Percentiles rank a stretch among this genome's conserved stretches.
Evolutionary conservation across 202 grass and related monocot species (phyloP).

Genomic region (Digitaria exilis): DNA sequence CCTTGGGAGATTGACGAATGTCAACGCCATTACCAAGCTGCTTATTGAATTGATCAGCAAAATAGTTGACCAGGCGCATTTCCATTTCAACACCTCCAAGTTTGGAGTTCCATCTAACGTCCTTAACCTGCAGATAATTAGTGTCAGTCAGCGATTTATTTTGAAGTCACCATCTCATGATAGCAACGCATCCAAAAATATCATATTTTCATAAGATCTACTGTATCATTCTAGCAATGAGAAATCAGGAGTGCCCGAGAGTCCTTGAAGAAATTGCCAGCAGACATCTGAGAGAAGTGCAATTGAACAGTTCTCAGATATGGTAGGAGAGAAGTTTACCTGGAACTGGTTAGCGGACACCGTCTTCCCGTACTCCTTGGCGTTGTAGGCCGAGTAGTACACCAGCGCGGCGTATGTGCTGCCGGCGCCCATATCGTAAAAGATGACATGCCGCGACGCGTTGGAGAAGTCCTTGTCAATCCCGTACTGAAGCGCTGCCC

Average conservation of each 20-base stretch:
- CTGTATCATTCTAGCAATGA: constrained; percentile 4
- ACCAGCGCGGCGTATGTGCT: constrained; percentile 95
- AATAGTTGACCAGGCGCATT: constrained; percentile 82
- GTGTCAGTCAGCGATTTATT: constrained; percentile 21
- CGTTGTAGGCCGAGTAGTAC: constrained; percentile 81
- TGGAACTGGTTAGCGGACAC: constrained; percentile 88
- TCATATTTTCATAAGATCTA: constrained; percentile 34
- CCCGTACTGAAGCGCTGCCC: constrained; percentile 94
- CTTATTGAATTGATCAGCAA: constrained; percentile 93
- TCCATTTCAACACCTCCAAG: constrained; percentile 93
- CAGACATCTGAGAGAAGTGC: constrained; percentile 11
- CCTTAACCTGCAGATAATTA: constrained; percentile 74
- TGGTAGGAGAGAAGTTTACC: constrained; percentile 42
- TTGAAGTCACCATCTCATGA: neutral
- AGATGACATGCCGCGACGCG: constrained; percentile 77
- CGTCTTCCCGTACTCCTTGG: constrained; percentile 85
- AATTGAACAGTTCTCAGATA: constrained; percentile 40
- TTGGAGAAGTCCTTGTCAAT: constrained; percentile 97
- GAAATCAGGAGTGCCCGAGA: neutral
- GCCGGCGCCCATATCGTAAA: constrained; percentile 95
- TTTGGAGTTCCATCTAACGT: constrained; percentile 92
- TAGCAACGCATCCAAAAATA: constrained; percentile 15
- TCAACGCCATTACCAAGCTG: constrained; percentile 78
- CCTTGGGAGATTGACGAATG: constrained; percentile 88
- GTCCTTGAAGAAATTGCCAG: neutral